These are phyloP conservation scores for Eimeria acervulina DNA, from an alignment of 169 alveolate species.

Conservation along the genomic window DNA sequence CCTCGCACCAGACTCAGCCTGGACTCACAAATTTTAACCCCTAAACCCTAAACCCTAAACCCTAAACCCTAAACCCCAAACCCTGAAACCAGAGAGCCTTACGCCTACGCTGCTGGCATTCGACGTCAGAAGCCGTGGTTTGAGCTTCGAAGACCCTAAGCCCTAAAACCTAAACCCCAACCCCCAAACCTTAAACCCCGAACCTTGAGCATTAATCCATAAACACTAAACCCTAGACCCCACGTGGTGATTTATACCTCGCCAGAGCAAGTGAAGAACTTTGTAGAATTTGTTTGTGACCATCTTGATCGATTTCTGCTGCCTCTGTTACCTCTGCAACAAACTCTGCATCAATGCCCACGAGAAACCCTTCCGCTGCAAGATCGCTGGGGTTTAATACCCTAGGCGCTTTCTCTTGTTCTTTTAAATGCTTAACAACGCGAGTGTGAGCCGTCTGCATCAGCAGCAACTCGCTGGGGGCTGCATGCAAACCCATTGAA, in stretches of 20 bases:
- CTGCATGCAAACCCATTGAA: constrained; percentile 42
- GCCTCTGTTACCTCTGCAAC: constrained; percentile 85
- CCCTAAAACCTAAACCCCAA: background rate
- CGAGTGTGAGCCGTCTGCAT: constrained; percentile 41
- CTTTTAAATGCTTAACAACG: background rate
- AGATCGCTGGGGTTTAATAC: background rate
- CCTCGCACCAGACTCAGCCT: constrained; percentile 89
- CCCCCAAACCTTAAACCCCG: background rate
- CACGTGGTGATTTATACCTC: constrained; percentile 67
- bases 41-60: constrained; percentile 70
- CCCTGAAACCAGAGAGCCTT: background rate
- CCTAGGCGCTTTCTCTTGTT: background rate
- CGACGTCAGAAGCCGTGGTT: background rate
- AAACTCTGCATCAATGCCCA: constrained; percentile 86
- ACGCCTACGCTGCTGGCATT: background rate
- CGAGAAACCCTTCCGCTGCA: constrained; percentile 71
- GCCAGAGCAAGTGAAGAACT: constrained; percentile 84
- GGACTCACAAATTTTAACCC: background rate
- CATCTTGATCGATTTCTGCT: constrained; percentile 84
- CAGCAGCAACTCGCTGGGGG: constrained; percentile 66
- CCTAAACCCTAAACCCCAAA: constrained; percentile 17
- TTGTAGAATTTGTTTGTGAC: constrained; percentile 82
- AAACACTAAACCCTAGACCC: constrained; percentile 11
- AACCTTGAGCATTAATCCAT: background rate
- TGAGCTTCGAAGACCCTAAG: background rate